A percentile compares a stretch with the other conserved stretches of the same genome.
Conservation (phyloP, 208 protist species). For the Borovskyia barvae region DNA sequence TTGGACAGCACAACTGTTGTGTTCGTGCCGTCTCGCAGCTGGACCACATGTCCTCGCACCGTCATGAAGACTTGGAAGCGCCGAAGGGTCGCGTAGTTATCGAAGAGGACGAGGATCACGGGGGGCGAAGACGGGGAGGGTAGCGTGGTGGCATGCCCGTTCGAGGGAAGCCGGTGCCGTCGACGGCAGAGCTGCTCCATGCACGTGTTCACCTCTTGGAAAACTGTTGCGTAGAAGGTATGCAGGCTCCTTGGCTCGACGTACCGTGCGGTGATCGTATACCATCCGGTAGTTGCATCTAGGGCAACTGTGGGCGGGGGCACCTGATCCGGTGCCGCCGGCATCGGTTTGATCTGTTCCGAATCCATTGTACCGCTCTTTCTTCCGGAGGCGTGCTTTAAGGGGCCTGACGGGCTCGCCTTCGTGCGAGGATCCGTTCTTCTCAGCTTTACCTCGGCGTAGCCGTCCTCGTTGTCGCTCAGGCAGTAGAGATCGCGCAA, state of each 20-base stretch:
- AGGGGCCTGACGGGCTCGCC: too few species aligned
- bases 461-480: constrained; percentile 23
- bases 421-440: too few species aligned
- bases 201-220: constrained; percentile 27
- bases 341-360: too few species aligned
- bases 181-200: constrained; percentile 11
- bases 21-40: constrained; percentile 45
- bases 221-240: constrained; percentile 42
- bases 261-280: constrained; percentile 19
- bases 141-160: neutral
- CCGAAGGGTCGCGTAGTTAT: constrained; percentile 49
- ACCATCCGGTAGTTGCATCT: too few species aligned
- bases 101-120: constrained; percentile 56
- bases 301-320: too few species aligned
- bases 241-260: constrained; percentile 26
- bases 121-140: neutral
- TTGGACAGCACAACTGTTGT: neutral
- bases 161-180: neutral
- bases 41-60: constrained; percentile 58
- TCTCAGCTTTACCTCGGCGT: too few species aligned
- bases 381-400: too few species aligned
- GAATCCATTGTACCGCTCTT: too few species aligned
- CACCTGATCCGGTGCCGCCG: too few species aligned
- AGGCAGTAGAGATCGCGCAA: constrained; percentile 32
- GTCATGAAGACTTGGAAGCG: constrained; percentile 78